Conservation (phyloP, 306 rosid genomes). For the Hylodesmum podocarpum region DNA sequence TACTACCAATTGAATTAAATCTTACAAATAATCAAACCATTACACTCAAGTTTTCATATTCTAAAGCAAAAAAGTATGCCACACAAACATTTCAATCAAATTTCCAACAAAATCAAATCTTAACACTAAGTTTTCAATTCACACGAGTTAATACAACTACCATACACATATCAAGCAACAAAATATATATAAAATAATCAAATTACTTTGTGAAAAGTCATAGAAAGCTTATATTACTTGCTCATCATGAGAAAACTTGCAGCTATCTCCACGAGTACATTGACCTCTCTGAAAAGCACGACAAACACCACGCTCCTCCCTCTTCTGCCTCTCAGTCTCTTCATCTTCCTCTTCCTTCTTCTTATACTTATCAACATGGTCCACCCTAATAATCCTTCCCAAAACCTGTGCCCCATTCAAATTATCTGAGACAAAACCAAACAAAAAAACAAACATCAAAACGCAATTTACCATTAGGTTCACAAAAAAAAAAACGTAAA, state of each 20-base stretch:
- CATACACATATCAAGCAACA: neutral
- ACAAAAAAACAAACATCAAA: neutral
- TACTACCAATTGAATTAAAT: neutral
- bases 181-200: neutral
- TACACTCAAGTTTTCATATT: neutral
- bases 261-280: slow-evolving; percentile 87
- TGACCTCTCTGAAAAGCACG: slow-evolving; percentile 93
- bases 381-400: slow-evolving; percentile 85
- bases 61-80: neutral
- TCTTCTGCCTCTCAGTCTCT: slow-evolving; percentile 69
- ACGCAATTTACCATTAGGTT: neutral
- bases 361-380: slow-evolving; percentile 78
- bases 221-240: slow-evolving; percentile 49
- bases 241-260: slow-evolving; percentile 91
- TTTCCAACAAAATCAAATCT: neutral
- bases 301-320: slow-evolving; percentile 93
- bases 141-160: neutral
- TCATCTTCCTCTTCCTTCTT: slow-evolving; percentile 97
- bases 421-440: slow-evolving; percentile 58
- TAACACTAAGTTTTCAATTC: slow-evolving; percentile 5
- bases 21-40: neutral
- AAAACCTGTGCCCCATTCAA: slow-evolving; percentile 82
- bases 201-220: neutral
- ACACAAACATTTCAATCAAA: neutral
- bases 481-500: neutral